phyloP scores from a whole-genome alignment of 192 early-diverging fungal genomes.

The Pilobolus umbonatus region DNA sequence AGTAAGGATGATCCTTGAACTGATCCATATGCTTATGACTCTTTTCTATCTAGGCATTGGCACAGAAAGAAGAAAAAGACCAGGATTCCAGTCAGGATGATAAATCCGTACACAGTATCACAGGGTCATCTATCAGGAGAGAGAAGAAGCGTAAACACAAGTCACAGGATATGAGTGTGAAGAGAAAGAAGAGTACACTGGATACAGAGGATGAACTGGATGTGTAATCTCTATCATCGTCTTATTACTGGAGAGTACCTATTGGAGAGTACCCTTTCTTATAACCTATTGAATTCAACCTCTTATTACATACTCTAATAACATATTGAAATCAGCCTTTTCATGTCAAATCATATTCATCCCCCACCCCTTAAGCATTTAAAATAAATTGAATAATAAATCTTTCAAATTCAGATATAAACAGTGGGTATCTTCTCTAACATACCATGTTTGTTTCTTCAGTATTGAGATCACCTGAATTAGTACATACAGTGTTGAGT shows the following conservation, averaged over 20 bases:
- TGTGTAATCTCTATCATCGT: no score
- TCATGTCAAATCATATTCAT: no score
- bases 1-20: conserved; percentile 17
- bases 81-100: conserved; percentile 31
- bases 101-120: conserved; percentile 10
- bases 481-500: background rate
- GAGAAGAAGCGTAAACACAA: conserved; percentile 25
- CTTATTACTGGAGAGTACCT: no score
- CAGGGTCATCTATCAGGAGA: background rate
- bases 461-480: background rate
- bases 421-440: no score
- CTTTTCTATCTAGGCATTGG: conserved; percentile 18
- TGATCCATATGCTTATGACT: background rate
- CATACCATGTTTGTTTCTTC: no score
- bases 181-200: conserved; percentile 23
- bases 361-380: no score
- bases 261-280: no score
- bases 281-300: no score
- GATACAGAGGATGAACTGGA: conserved; percentile 18
- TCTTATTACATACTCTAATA: no score
- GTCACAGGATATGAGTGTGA: background rate
- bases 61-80: conserved; percentile 28
- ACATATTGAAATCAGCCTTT: no score
- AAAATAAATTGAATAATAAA: no score
- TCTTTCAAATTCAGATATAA: no score